Percentiles rank a stretch among this genome's conserved stretches.
Conservation (phyloP, 257 asterid species). For the Plantago major region DNA sequence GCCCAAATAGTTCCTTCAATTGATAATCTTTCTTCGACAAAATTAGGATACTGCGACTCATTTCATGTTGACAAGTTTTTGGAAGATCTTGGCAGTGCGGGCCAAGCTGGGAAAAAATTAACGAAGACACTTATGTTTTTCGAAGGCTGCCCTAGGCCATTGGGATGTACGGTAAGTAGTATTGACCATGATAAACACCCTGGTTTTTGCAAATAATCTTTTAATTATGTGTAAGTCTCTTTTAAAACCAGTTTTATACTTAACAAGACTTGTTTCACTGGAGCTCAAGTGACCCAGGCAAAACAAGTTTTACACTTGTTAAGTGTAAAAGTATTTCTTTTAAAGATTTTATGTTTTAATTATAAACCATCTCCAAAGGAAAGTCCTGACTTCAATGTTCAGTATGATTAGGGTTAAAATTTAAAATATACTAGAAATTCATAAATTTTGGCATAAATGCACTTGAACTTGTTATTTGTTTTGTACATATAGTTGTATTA, state of each 20-base stretch:
- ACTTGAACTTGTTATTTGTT: no score
- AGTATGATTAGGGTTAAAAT: not conserved
- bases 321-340: no score
- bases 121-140: constrained; percentile 79
- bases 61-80: constrained; percentile 71
- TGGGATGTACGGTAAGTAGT: constrained; percentile 75
- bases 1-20: constrained; percentile 70
- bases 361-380: constrained; percentile 10
- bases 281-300: no score
- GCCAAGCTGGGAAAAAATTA: constrained; percentile 56
- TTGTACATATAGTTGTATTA: no score
- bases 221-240: not conserved
- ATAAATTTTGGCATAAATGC: no score
- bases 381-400: not conserved
- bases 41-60: constrained; percentile 66
- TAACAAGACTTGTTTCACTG: no score
- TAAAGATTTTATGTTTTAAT: no score
- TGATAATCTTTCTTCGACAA: constrained; percentile 65
- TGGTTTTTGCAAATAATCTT: constrained; percentile 5
- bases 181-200: constrained; percentile 17
- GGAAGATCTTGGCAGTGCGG: constrained; percentile 74
- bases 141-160: constrained; percentile 77
- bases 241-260: no score
- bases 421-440: no score
- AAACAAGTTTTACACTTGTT: no score